Conservation (phyloP, 257 asterid genomes). For the Fraxinus quadrangulata region DNA sequence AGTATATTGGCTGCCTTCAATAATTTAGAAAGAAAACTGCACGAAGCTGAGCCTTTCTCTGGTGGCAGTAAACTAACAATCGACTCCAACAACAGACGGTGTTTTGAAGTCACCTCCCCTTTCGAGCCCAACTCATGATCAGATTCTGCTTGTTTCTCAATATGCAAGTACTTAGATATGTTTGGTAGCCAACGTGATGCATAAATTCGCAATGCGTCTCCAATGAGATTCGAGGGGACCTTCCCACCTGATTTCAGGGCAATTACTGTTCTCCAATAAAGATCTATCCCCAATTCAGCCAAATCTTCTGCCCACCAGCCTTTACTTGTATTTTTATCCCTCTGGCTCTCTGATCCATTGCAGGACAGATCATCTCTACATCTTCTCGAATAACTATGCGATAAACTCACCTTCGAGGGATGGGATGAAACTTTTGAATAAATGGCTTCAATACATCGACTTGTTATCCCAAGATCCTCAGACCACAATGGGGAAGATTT, state of each 20-base stretch:
- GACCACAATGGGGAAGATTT: slow-evolving; percentile 59
- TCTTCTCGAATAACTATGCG: slow-evolving; percentile 61
- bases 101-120: slow-evolving; percentile 44
- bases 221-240: slow-evolving; percentile 55
- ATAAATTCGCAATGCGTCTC: slow-evolving; percentile 71
- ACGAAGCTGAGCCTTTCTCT: slow-evolving; percentile 71
- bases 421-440: slow-evolving; percentile 60
- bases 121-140: slow-evolving; percentile 28
- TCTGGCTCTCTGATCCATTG: slow-evolving; percentile 54
- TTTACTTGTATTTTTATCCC: slow-evolving; percentile 37
- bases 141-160: slow-evolving; percentile 32
- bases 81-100: slow-evolving; percentile 73
- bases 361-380: slow-evolving; percentile 60
- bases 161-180: slow-evolving; percentile 37
- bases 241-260: slow-evolving; percentile 74
- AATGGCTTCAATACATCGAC: slow-evolving; percentile 68
- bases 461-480: slow-evolving; percentile 68
- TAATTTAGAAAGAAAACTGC: slow-evolving; percentile 72
- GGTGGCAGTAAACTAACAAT: slow-evolving; percentile 74
- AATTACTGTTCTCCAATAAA: slow-evolving; percentile 88
- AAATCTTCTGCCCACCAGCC: slow-evolving; percentile 95
- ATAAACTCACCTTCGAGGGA: slow-evolving; percentile 61
- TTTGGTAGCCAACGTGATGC: slow-evolving; percentile 77
- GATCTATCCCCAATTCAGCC: slow-evolving; percentile 76
- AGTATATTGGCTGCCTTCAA: slow-evolving; percentile 73